Evolutionary conservation across 1,284 basidiomycete species (phyloP).

Genomic region (Malassezia caprae): DNA sequence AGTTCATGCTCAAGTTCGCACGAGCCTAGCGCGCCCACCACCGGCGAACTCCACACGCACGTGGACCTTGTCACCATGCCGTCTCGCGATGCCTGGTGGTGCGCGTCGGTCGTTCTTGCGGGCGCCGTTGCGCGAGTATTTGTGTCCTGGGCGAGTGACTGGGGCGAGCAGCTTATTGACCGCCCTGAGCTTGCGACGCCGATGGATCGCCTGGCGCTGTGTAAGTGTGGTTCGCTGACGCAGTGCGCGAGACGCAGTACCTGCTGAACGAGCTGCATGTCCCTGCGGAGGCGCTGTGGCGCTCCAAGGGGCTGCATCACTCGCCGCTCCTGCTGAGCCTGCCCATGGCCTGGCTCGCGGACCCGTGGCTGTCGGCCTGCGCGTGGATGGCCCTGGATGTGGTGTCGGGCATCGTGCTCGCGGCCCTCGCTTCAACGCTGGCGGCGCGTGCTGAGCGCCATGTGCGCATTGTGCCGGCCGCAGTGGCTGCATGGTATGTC

Average conservation of each 20-base stretch:
- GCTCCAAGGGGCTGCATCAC: constrained; percentile 10
- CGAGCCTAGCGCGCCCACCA: background rate
- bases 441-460: background rate
- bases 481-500: constrained; percentile 11
- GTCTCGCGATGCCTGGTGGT: background rate
- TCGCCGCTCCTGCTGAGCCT: constrained; percentile 13
- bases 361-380: constrained; percentile 1
- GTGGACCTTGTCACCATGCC: background rate
- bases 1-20: constrained; percentile 32
- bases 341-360: background rate
- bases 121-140: background rate
- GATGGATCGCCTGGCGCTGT: constrained; percentile 9
- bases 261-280: background rate
- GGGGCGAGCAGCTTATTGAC: constrained; percentile 8
- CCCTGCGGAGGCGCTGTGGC: constrained; percentile 5
- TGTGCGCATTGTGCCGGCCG: background rate
- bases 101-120: background rate
- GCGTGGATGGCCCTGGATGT: constrained; percentile 10
- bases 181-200: constrained; percentile 6
- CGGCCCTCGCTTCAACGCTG: background rate
- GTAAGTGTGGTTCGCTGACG: background rate
- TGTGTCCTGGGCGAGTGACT: constrained; percentile 6
- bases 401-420: constrained; percentile 2
- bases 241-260: constrained; percentile 10
- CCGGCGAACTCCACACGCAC: background rate